Evolutionary conservation across 345 rosid genomes (phyloP).

Genomic region (Luvunga scandens): DNA sequence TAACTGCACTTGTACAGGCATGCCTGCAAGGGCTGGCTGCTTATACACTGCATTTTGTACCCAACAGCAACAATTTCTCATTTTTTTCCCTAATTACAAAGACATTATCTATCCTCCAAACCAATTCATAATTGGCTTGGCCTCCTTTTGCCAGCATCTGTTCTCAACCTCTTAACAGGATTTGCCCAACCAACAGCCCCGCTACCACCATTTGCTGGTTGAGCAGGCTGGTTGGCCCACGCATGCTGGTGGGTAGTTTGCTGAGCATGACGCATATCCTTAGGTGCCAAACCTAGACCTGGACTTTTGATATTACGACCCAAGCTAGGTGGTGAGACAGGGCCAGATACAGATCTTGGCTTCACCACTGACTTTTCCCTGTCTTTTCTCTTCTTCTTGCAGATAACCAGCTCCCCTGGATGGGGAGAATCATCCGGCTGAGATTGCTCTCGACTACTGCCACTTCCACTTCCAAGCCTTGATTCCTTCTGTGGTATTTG

Average conservation of each 20-base stretch:
- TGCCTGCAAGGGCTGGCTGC: slow-evolving; percentile 18
- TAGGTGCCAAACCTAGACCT: slow-evolving; percentile 40
- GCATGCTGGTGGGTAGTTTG: slow-evolving; percentile 60
- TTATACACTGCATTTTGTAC: slow-evolving; percentile 15
- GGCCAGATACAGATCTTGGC: slow-evolving; percentile 67
- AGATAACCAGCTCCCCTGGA: slow-evolving; percentile 90
- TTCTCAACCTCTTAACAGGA: slow-evolving; percentile 94
- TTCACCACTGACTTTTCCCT: slow-evolving; percentile 69
- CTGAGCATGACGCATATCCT: slow-evolving; percentile 49
- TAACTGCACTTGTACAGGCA: slow-evolving; percentile 29
- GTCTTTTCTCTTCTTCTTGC: slow-evolving; percentile 99
- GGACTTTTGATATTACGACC: slow-evolving; percentile 66
- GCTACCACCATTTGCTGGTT: slow-evolving; percentile 50
- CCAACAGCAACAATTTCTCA: slow-evolving; percentile 10
- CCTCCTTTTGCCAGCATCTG: slow-evolving; percentile 90
- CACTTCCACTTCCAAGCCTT: slow-evolving; percentile 53
- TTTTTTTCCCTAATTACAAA: neutral
- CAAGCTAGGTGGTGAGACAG: slow-evolving; percentile 75
- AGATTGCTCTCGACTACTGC: slow-evolving; percentile 44
- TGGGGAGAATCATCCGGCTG: slow-evolving; percentile 79
- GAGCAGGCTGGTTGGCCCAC: slow-evolving; percentile 66
- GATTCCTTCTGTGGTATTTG: slow-evolving; percentile 70
- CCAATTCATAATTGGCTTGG: slow-evolving; percentile 71
- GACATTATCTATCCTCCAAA: slow-evolving; percentile 18
- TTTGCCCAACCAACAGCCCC: slow-evolving; percentile 95